Evolutionary conservation across 352 stramenopile genomes (phyloP), one percentile per base, ranked within the genome.

Genomic region (Pythium plurisporium): DNA sequence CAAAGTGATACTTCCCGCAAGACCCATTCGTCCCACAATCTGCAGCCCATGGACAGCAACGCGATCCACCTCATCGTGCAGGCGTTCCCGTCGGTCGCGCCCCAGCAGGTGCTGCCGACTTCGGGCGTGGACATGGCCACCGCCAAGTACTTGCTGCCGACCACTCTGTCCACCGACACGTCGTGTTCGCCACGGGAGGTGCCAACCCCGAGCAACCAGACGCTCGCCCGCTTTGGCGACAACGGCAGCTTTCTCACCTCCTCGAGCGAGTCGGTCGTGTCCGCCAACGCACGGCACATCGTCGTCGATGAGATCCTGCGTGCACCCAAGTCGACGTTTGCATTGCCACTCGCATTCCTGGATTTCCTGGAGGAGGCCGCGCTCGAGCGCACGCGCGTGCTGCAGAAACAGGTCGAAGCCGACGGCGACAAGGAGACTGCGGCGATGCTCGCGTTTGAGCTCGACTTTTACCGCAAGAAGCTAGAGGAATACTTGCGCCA

Each of bases 231-330:
- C 17, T 62, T 90, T 14, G 63, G 87, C 47, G 75, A 88, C 59
- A 87, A 88, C 31, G 76, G 76, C 41, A 86, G 73, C 33, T 90
- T 90, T 34, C 53, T 90, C 8, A 66, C 73, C 12, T 59, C 58
- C 8, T 64, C 56, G 37, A 77, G 66, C 1, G 76, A 83, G 34
- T 29, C 38, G 29, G 25, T 22, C 4, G 20, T 51, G 20, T 23
- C 57, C 6, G 51, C 52, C 4, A 67, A 59, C 17, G 38, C 85
- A 43, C 76, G 79, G 1, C 82, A 76, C 15, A 70, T 91, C 42
- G 83, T 81, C 8, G 55, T 94, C 20, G 84, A 91, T 45, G 84
- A 94, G 58, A 89, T 89, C 58, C 55, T 94, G 10, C 77, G 81
- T 19, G 81, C 89, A 7, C 84, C 84, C 0, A 67, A 76, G 14